These are phyloP conservation scores for Neoscytalidium dimidiatum DNA, from an alignment of 2,329 filamentous ascomycete species.

Conservation along the genomic window DNA sequence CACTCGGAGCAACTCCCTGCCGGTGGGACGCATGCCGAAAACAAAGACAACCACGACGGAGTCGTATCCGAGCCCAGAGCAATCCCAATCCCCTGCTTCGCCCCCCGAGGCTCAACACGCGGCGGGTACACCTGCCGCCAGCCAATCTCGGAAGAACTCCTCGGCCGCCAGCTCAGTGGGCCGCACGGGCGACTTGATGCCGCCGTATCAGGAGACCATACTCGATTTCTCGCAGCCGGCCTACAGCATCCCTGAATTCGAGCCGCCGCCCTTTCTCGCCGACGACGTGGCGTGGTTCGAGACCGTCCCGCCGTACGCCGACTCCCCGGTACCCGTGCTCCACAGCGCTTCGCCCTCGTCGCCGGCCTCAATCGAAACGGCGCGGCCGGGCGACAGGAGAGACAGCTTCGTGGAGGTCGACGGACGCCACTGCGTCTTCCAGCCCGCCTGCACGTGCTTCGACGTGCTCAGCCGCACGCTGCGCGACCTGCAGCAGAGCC, in stretches of 20 bases:
- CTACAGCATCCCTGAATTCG: not conserved
- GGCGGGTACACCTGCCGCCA: not conserved
- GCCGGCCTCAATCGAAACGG: too few species aligned
- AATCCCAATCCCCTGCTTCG: not conserved
- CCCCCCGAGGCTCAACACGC: not conserved
- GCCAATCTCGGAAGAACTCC: too few species aligned
- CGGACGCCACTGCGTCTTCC: not conserved
- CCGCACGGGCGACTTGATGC: not conserved
- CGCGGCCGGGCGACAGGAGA: too few species aligned
- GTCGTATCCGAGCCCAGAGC: not conserved
- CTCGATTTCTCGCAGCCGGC: not conserved
- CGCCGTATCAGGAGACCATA: not conserved
- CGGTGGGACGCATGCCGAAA: not conserved
- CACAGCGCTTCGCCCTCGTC: too few species aligned
- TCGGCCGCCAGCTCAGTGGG: not conserved
- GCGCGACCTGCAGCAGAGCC: not conserved
- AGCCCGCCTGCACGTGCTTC: not conserved
- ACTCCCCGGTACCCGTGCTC: too few species aligned
- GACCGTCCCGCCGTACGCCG: too few species aligned
- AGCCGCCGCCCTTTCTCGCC: not conserved
- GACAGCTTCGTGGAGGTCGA: too few species aligned
- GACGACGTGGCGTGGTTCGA: not conserved
- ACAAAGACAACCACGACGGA: not conserved
- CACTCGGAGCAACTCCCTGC: not conserved
- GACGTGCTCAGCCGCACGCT: not conserved